A percentile compares a stretch with the other conserved stretches of the same genome.
Conservation (phyloP, 768 basidiomycete genomes). For the Tricholoma furcatifolium region DNA sequence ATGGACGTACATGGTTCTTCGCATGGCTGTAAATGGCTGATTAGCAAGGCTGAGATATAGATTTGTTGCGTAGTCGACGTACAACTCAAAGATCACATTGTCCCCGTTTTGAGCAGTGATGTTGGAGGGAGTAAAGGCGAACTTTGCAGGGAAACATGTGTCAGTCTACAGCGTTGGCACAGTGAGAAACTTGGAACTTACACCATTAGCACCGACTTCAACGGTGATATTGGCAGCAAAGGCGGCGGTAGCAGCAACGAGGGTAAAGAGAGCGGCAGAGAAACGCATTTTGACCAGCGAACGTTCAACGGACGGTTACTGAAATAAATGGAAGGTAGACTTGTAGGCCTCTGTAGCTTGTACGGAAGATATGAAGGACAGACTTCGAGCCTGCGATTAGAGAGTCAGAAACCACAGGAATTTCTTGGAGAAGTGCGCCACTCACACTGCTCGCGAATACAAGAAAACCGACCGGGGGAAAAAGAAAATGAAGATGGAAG, state of each 20-base stretch:
- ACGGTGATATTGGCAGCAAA: constrained; percentile 36
- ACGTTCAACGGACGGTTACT: constrained; percentile 22
- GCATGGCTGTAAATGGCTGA: constrained; percentile 25
- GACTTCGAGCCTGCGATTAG: constrained; percentile 33
- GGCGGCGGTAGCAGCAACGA: constrained; percentile 38
- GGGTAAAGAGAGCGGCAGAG: constrained; percentile 40
- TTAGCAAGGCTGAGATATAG: not conserved
- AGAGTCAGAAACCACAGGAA: constrained; percentile 1
- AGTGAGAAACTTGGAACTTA: constrained; percentile 15
- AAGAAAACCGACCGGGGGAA: constrained; percentile 33
- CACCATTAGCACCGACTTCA: constrained; percentile 40
- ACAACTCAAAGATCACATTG: constrained; percentile 54
- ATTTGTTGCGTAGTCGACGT: constrained; percentile 14
- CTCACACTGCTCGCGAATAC: constrained; percentile 47
- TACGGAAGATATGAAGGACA: constrained; percentile 14
- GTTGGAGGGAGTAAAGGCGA: constrained; percentile 36
- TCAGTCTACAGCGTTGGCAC: not conserved
- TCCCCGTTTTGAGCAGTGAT: constrained; percentile 46
- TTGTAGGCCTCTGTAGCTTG: not conserved
- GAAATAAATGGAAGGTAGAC: constrained; percentile 5
- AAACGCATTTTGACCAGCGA: constrained; percentile 47
- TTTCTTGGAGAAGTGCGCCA: constrained; percentile 2
- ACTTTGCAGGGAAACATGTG: constrained; percentile 18
- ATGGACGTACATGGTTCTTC: constrained; percentile 39
- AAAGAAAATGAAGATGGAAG: constrained; percentile 15